These are phyloP conservation scores for Neohortaea acidophila DNA, from an alignment of 495 filamentous ascomycete species.

Conservation along the genomic window DNA sequence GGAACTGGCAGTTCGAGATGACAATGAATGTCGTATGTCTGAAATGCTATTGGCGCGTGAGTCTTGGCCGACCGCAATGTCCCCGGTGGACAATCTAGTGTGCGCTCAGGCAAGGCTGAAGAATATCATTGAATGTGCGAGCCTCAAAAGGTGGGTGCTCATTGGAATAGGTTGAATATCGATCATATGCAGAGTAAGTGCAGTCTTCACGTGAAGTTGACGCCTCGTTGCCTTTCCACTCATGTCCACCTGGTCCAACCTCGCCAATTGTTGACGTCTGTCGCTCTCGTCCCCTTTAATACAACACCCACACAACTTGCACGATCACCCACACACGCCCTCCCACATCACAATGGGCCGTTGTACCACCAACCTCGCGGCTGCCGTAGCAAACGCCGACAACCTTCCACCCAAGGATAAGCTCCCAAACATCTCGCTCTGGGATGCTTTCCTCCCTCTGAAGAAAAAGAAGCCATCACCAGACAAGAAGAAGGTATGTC, in stretches of 20 bases:
- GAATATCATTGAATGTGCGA: not conserved
- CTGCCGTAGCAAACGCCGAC: conserved; percentile 7
- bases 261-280: not conserved
- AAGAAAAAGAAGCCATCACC: not conserved
- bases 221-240: not conserved
- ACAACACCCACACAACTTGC: not conserved
- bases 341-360: conserved; percentile 9
- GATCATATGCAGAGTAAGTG: not conserved
- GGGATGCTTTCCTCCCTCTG: conserved; percentile 13
- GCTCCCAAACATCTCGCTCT: conserved; percentile 13
- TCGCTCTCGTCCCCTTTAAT: not conserved
- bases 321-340: not conserved
- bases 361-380: conserved; percentile 12
- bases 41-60: not conserved
- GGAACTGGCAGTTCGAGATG: no score
- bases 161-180: not conserved
- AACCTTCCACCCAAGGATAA: conserved; percentile 7
- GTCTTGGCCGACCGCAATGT: not conserved
- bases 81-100: not conserved
- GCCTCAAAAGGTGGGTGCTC: not conserved
- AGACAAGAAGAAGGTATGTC: conserved; percentile 6
- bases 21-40: not conserved
- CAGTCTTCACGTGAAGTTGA: not conserved
- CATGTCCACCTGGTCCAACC: no score
- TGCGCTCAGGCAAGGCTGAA: not conserved